Evolutionary conservation across 2,329 filamentous ascomycete genomes (phyloP).

Genomic region (Aphanocladium album): DNA sequence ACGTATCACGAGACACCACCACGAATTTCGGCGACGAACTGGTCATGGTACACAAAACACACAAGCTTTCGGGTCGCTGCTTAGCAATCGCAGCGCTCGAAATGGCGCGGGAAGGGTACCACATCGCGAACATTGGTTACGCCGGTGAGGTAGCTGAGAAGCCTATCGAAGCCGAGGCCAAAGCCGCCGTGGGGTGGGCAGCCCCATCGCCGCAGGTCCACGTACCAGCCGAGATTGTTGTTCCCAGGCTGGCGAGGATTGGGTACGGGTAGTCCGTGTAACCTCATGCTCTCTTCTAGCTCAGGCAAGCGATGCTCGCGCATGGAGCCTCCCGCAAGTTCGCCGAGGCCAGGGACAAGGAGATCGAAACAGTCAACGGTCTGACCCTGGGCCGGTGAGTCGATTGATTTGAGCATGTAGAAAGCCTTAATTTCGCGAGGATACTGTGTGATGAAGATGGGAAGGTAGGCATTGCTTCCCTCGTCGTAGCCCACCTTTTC

Average conservation of each 20-base stretch:
- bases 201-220: slow-evolving; percentile 85
- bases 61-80: neutral
- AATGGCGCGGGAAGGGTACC: slow-evolving; percentile 77
- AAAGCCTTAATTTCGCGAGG: slow-evolving; percentile 88
- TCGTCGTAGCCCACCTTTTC: slow-evolving; percentile 50
- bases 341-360: slow-evolving; percentile 77
- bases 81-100: slow-evolving; percentile 57
- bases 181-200: slow-evolving; percentile 89
- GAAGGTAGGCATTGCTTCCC: slow-evolving; percentile 47
- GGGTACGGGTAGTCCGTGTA: slow-evolving; percentile 54
- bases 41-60: no score
- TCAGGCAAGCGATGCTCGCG: slow-evolving; percentile 72
- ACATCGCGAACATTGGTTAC: slow-evolving; percentile 79
- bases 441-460: slow-evolving; percentile 91
- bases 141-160: slow-evolving; percentile 78
- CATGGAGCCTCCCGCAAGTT: slow-evolving; percentile 83
- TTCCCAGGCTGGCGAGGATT: slow-evolving; percentile 16
- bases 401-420: slow-evolving; percentile 49
- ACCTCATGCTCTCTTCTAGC: slow-evolving; percentile 65
- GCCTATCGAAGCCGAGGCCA: slow-evolving; percentile 81
- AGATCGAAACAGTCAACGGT: slow-evolving; percentile 91
- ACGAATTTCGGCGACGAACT: neutral
- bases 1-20: neutral
- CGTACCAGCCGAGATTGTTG: slow-evolving; percentile 67
- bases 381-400: slow-evolving; percentile 25